Conservation (phyloP, 768 basidiomycete species). For the Hericium erinaceus region DNA sequence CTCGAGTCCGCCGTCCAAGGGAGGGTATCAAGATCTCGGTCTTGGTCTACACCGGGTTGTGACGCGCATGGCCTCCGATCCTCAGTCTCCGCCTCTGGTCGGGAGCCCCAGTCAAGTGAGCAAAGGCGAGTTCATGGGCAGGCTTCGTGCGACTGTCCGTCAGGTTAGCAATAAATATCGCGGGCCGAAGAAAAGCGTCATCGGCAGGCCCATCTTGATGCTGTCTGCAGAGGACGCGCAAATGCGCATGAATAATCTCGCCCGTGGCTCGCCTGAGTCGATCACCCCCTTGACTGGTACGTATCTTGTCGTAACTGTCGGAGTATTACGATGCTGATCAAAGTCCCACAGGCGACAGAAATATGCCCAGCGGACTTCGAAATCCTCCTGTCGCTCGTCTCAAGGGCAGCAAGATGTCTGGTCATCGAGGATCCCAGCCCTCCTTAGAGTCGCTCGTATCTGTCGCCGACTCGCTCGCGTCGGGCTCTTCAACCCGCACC, state of each 20-base stretch:
- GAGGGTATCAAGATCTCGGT: slow-evolving; percentile 26
- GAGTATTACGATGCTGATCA: slow-evolving; percentile 30
- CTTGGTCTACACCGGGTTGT: slow-evolving; percentile 42
- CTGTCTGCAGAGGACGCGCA: slow-evolving; percentile 10
- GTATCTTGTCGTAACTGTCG: slow-evolving; percentile 20
- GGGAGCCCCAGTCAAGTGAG: slow-evolving; percentile 51
- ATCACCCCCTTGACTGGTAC: slow-evolving; percentile 9
- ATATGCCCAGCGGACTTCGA: slow-evolving; percentile 42
- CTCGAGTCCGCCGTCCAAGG: slow-evolving; percentile 12
- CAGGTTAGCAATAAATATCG: slow-evolving; percentile 53
- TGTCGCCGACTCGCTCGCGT: slow-evolving; percentile 23
- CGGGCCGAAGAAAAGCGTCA: slow-evolving; percentile 32
- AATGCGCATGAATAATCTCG: neutral
- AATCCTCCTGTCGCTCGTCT: slow-evolving; percentile 23
- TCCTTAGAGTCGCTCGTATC: slow-evolving; percentile 16
- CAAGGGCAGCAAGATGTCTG: slow-evolving; percentile 16
- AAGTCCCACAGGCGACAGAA: slow-evolving; percentile 47
- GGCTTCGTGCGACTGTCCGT: slow-evolving; percentile 53
- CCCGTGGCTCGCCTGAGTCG: slow-evolving; percentile 2
- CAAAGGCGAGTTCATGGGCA: slow-evolving; percentile 61
- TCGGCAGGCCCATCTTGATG: slow-evolving; percentile 49
- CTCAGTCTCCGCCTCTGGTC: slow-evolving; percentile 9
- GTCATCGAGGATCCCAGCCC: slow-evolving; percentile 8
- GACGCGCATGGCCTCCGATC: slow-evolving; percentile 14
- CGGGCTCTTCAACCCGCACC: slow-evolving; percentile 21